Base-by-base conservation (phyloP, 192 early-diverging fungal species). In the Backusella circina region DNA sequence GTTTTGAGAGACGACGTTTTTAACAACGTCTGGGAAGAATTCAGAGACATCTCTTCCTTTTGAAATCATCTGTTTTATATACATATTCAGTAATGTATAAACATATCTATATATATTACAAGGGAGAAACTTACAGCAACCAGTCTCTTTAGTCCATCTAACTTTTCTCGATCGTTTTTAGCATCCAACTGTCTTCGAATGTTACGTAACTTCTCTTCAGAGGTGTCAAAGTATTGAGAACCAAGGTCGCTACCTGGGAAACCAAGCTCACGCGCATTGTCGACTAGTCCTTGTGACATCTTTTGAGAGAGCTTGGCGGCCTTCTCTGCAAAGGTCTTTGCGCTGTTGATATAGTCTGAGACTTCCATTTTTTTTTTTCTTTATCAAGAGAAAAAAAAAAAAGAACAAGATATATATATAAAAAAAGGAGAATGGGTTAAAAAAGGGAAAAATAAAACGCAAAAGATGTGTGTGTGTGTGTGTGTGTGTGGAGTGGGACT, bases 1-100 rank as follows among this genome's bases (percentile, higher is more conserved):
- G 69, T 93, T 95, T 7, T 86, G 87, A 10, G 96, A 94, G 0
- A 95, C 96, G 0, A 99, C 98, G 81, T 98, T 98, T 82, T 98
- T 99, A 71, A 99, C 96, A 16, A 99, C 97, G 74, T 95, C 93
- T 36, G 93, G 90, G 76, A 95, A 99, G 82, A 93, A 95, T 81
- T 92, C 91, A 9, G 94, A 93, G 16, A 96, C 95, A 80, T 97
- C 92, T 23, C 91, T 88, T 23, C 96, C 96, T 84, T 94, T 95
- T 21, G 93, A 94, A 36, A 98, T 93, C 84, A 95, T 90, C 90
- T 93, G 13, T 1, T 37, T 37, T 37, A 41, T 0, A 3, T 2
- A 41, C n/a, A n/a, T n/a, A n/a, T n/a, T n/a, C n/a, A n/a, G n/a
- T n/a, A n/a, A n/a, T n/a, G 39, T 15, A 41, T 41, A 15, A 41